Base-by-base conservation (phyloP, 2,329 filamentous ascomycete species). In the Colletotrichum sp. region DNA sequence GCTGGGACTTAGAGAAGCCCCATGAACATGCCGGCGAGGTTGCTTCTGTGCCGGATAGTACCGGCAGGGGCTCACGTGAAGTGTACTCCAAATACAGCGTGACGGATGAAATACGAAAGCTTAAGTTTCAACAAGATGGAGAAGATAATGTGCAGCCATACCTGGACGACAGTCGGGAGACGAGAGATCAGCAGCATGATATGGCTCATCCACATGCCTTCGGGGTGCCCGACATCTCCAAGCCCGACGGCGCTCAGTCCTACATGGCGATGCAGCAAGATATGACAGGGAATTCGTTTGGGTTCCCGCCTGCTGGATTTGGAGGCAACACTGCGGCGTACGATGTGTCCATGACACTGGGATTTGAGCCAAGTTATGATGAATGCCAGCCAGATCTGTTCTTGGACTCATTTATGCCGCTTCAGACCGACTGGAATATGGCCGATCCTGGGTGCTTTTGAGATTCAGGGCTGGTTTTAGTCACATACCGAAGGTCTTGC, bases 71-170 rank as follows among this genome's bases (percentile, higher is more conserved):
- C 7, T n/a, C 69, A 1, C 32, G 21, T 7, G 75, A 77, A n/a
- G 62, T 77, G 1, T 77, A 77, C 60, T 77, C 75, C 7, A 74
- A 74, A 30, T 77, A 66, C 52, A 77, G 75, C 52, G 75, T 77
- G 4, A 77, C 75, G 5, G 75, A 77, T 5, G 75, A 77, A 13
- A 77, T 77, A 18, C 49, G 75, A 2, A 77, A 77, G 52, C 71
- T 77, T 3, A 74, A 67, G 36, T 74, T 77, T 7, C 34, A 49
- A 13, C 71, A 74, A 32, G 74, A 77, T 7, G 71, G 52, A 5
- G 71, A 71, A 26, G 75, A 74, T 10, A 8, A 34, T 8, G 18
- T n/a, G 3, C 59, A 70, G 9, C 44, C n/a, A 13, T 75, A 65
- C 26, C 24, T 32, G 13, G 15, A 16, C 5, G 28, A 36, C 7